phyloP scores from a whole-genome alignment of 2,329 filamentous ascomycete genomes.

The Sarocladium kiliense region DNA sequence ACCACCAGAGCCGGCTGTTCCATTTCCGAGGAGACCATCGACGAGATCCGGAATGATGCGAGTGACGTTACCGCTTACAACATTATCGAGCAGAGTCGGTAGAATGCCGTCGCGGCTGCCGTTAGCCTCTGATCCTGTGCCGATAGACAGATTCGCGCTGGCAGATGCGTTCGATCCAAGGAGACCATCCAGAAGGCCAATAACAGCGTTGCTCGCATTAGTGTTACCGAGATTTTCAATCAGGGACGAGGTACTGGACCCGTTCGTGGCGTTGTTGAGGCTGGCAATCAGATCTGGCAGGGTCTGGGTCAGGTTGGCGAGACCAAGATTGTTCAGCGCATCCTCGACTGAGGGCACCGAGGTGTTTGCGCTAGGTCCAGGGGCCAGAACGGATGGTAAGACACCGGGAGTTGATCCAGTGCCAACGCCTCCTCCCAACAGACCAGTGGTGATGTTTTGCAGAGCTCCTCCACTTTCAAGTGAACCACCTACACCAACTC shows the following conservation, averaged over 20 bases:
- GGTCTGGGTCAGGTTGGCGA: constrained; percentile 5
- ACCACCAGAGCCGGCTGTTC: neutral
- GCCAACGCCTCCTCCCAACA: constrained; percentile 3
- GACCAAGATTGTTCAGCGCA: neutral
- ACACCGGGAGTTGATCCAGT: neutral
- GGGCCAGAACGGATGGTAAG: neutral
- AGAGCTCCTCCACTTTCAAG: constrained; percentile 1
- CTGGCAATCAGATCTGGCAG: constrained; percentile 2
- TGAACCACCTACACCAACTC: neutral
- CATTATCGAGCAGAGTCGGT: constrained; percentile 4
- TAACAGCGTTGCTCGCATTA: constrained; percentile 1
- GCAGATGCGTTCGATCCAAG: neutral
- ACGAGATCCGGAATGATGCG: constrained; percentile 7
- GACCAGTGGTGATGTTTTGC: constrained; percentile 7
- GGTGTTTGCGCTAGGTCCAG: constrained; percentile 7
- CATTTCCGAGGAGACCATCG: constrained; percentile 6
- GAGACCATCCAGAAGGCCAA: neutral
- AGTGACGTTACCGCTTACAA: constrained; percentile 1
- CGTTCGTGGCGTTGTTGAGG: neutral
- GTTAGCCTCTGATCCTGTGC: neutral
- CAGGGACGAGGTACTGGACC: neutral
- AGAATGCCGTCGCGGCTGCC: neutral
- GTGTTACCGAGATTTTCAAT: neutral
- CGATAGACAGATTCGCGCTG: neutral
- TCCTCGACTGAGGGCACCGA: neutral